phyloP scores from a whole-genome alignment of 2,329 filamentous ascomycete genomes.

The Paraphoma sp. region DNA sequence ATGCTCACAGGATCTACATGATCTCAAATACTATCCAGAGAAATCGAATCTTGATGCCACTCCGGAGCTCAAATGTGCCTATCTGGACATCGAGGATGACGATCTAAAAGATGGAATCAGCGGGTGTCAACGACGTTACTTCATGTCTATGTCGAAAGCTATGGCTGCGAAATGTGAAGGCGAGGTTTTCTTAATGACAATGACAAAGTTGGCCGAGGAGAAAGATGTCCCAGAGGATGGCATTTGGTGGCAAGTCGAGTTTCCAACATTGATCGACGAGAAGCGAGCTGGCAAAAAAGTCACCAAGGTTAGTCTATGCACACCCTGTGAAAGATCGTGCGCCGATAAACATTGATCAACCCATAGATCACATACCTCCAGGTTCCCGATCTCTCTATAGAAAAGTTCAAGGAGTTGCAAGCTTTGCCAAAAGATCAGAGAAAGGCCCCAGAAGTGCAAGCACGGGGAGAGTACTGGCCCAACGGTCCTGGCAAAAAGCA shows the following conservation, averaged over 20 bases:
- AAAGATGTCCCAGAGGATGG: constrained; percentile 7
- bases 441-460: neutral
- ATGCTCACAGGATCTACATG: constrained; percentile 8
- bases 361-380: constrained; percentile 7
- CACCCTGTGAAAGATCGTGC: neutral
- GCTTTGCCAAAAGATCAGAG: neutral
- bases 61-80: constrained; percentile 6
- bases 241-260: constrained; percentile 13
- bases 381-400: neutral
- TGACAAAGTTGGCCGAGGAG: neutral
- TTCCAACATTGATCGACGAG: constrained; percentile 12
- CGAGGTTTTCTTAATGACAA: constrained; percentile 12
- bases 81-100: neutral
- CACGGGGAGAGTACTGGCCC: constrained; percentile 10
- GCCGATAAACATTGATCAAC: neutral
- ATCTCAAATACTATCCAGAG: constrained; percentile 8
- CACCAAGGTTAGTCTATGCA: constrained; percentile 7
- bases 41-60: constrained; percentile 1
- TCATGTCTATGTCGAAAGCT: constrained; percentile 13
- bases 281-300: constrained; percentile 9
- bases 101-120: neutral
- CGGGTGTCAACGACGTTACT: constrained; percentile 12
- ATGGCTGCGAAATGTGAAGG: constrained; percentile 10
- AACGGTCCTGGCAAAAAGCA: constrained; percentile 5
- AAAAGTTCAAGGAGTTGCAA: constrained; percentile 1